These are phyloP conservation scores for Aspergillus nanangensis DNA, from an alignment of 495 filamentous ascomycete genomes.

Conservation along the genomic window DNA sequence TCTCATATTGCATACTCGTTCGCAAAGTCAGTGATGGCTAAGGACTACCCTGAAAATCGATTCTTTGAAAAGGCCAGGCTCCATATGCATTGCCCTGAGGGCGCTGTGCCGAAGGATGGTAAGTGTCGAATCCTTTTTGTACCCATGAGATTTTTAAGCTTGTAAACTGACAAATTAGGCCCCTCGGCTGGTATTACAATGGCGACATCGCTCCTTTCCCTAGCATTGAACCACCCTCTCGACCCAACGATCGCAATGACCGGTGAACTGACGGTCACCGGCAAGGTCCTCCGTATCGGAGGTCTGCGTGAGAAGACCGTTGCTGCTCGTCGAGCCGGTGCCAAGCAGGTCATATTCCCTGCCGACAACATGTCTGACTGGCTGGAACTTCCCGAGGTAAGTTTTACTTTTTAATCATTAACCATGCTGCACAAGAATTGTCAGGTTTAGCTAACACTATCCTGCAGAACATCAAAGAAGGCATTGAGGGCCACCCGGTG, in stretches of 20 bases:
- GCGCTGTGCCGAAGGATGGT: constrained; percentile 93
- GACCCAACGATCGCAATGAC: constrained; percentile 96
- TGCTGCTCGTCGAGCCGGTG: constrained; percentile 87
- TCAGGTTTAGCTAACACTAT: constrained; percentile 11
- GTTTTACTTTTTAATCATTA: constrained; percentile 12
- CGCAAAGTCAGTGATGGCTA: constrained; percentile 82
- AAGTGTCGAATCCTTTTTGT: constrained; percentile 18
- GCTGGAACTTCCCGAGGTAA: constrained; percentile 93
- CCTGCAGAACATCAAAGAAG: constrained; percentile 89
- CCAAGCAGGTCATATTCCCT: constrained; percentile 93
- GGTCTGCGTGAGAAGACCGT: constrained; percentile 99
- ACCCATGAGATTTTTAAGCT: not conserved
- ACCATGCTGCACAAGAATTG: no score
- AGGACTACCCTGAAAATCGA: constrained; percentile 77
- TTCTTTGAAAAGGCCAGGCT: constrained; percentile 97
- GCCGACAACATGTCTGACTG: constrained; percentile 93
- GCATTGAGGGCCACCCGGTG: constrained; percentile 82
- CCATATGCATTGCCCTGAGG: constrained; percentile 96
- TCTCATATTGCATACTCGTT: constrained; percentile 93
- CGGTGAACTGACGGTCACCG: constrained; percentile 94
- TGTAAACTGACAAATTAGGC: constrained; percentile 35
- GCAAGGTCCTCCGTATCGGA: constrained; percentile 94
- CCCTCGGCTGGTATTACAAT: constrained; percentile 96
- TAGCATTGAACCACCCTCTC: constrained; percentile 73
- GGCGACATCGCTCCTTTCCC: constrained; percentile 83